These are phyloP conservation scores for Anisodus acutangulus DNA, from an alignment of 257 asterid species.

Conservation along the genomic window DNA sequence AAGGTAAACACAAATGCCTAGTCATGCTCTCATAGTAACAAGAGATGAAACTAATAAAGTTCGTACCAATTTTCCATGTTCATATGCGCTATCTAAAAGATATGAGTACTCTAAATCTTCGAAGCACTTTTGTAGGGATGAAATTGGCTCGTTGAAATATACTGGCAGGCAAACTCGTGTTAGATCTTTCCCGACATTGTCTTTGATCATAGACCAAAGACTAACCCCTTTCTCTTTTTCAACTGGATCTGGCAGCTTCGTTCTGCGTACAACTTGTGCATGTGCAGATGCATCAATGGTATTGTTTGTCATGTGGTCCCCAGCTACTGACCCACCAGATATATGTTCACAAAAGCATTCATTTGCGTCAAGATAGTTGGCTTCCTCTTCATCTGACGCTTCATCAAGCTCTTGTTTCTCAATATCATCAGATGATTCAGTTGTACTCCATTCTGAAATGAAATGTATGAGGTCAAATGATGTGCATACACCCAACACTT, in stretches of 20 bases:
- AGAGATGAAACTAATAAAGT: slow-evolving; percentile 27
- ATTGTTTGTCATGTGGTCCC: slow-evolving; percentile 49
- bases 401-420: slow-evolving; percentile 94
- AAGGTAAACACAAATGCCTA: background rate
- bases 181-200: slow-evolving; percentile 92
- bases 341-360: slow-evolving; percentile 62
- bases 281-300: slow-evolving; percentile 35
- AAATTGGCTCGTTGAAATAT: slow-evolving; percentile 87
- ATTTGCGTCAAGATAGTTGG: slow-evolving; percentile 65
- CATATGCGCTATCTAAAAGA: slow-evolving; percentile 87
- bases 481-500: background rate
- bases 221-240: slow-evolving; percentile 93
- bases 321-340: slow-evolving; percentile 43
- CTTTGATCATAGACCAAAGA: slow-evolving; percentile 97
- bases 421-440: slow-evolving; percentile 91
- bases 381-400: slow-evolving; percentile 86
- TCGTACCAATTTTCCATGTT: slow-evolving; percentile 87
- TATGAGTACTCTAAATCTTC: slow-evolving; percentile 92
- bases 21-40: background rate
- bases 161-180: slow-evolving; percentile 93
- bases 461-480: slow-evolving; percentile 30
- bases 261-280: slow-evolving; percentile 65
- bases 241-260: slow-evolving; percentile 83
- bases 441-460: slow-evolving; percentile 87
- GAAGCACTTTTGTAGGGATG: slow-evolving; percentile 85